Evolutionary conservation across 768 basidiomycete genomes (phyloP).

Genomic region (Agrocybe chaxingu): DNA sequence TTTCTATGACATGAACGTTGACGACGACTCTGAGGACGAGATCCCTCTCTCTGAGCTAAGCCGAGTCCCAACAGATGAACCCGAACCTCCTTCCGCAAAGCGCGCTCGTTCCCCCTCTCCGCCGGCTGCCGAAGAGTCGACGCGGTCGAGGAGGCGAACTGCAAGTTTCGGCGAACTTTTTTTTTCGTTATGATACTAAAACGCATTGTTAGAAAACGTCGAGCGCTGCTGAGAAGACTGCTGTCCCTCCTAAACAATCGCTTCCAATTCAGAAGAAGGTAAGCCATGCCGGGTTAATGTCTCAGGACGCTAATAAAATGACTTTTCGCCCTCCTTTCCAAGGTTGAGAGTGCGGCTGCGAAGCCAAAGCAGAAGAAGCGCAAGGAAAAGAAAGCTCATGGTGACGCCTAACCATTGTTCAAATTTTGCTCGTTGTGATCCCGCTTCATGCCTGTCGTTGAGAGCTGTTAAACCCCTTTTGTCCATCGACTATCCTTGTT

Average conservation of each 20-base stretch:
- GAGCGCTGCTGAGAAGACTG: too few relatives aligned
- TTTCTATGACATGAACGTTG: not conserved
- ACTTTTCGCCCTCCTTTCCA: too few relatives aligned
- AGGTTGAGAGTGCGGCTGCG: not conserved
- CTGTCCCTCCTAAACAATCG: too few relatives aligned
- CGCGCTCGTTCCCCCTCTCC: conserved; percentile 14
- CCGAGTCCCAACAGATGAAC: conserved; percentile 3
- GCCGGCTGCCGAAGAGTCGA: conserved; percentile 7
- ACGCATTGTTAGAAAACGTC: not conserved
- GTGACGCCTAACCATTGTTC: too few relatives aligned
- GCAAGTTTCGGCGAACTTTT: conserved; percentile 4
- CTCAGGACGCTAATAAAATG: too few relatives aligned
- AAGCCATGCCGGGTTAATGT: too few relatives aligned
- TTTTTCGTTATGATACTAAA: not conserved
- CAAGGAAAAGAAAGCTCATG: not conserved
- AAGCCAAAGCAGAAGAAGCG: conserved; percentile 13
- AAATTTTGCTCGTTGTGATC: too few relatives aligned
- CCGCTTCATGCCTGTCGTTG: too few relatives aligned
- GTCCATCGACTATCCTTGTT: too few relatives aligned
- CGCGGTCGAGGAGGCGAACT: conserved; percentile 6
- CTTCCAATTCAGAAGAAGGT: too few relatives aligned
- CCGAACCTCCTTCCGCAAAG: conserved; percentile 7
- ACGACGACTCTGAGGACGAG: conserved; percentile 22
- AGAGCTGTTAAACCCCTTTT: too few relatives aligned
- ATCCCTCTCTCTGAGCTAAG: conserved; percentile 20